phyloP scores from a whole-genome alignment of 2,329 filamentous ascomycete species.

The Fusarium temperatum region DNA sequence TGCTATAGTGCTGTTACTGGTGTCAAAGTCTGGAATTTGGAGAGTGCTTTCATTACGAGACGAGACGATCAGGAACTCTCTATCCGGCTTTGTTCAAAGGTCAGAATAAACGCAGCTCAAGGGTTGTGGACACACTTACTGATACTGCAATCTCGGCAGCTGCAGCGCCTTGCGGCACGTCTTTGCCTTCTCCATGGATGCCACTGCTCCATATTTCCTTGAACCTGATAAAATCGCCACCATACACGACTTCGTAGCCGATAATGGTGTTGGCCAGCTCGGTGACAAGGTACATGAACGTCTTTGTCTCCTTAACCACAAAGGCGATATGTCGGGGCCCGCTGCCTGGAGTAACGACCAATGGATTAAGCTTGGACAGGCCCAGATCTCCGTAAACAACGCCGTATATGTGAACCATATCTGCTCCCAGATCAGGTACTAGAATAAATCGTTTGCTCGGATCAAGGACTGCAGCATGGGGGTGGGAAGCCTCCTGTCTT shows the following conservation, averaged over 20 bases:
- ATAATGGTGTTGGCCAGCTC: slow-evolving; percentile 68
- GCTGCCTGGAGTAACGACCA: slow-evolving; percentile 59
- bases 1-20: slow-evolving; percentile 55
- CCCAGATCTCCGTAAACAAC: slow-evolving; percentile 56
- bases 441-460: slow-evolving; percentile 71
- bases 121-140: slow-evolving; percentile 53
- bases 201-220: slow-evolving; percentile 57
- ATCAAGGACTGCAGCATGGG: slow-evolving; percentile 72
- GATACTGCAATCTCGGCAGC: slow-evolving; percentile 68
- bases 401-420: slow-evolving; percentile 66
- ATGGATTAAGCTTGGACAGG: slow-evolving; percentile 51
- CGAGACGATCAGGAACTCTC: slow-evolving; percentile 71
- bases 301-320: slow-evolving; percentile 53
- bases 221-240: slow-evolving; percentile 53
- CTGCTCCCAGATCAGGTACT: slow-evolving; percentile 72
- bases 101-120: background rate
- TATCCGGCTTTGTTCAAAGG: slow-evolving; percentile 57
- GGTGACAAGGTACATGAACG: slow-evolving; percentile 67
- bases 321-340: slow-evolving; percentile 75
- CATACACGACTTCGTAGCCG: slow-evolving; percentile 66
- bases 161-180: slow-evolving; percentile 52
- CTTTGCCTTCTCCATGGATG: slow-evolving; percentile 56
- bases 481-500: slow-evolving; percentile 68
- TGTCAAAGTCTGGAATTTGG: slow-evolving; percentile 55
- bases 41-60: slow-evolving; percentile 71